Evolutionary conservation across 345 rosid species (phyloP), one percentile per base, ranked within the genome.

Genomic region (Salix viminalis): DNA sequence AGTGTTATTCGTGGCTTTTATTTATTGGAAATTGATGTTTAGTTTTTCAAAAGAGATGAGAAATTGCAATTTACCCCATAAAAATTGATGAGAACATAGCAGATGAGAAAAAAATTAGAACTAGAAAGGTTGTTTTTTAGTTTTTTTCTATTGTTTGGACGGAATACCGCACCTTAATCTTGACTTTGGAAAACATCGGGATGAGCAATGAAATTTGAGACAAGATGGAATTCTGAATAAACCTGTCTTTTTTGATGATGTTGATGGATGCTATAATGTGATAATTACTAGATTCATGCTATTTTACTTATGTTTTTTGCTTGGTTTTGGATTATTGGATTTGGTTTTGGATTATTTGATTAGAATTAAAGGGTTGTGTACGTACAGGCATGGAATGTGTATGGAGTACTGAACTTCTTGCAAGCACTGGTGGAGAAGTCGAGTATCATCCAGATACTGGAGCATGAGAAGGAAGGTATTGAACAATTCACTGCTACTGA

Each of bases 401-500:
- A 48, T 48, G 54, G 54, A 48, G 54, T 48, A 21, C 54, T 48
- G 54, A 48, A 48, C 21, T 48, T 48, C 54, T 48, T 48, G 54
- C 54, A 48, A 48, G 54, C 54, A 14, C 7, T 48, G 19, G 21
- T 48, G 54, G 54, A 48, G 54, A 48, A 48, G 54, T 48, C 54
- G 7, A 16, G 19, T 14, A 48, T 48, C 19, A 48, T 48, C 16
- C 54, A 48, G 54, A 48, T 48, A 48, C 54, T 48, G 54, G 54
- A 48, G 54, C 54, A 85, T 80, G 99, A 96, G 82, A 94, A 92
- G 86, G 94, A 90, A 73, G 97, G 97, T 24, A 82, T 87, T 76
- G 99, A 92, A 73, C 98, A 96, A 16, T 96, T 96, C 84, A 96
- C 98, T 65, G 93, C 94, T 48, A 94, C 93, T 68, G 98, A 96